phyloP scores from a whole-genome alignment of 2,329 filamentous ascomycete species.

The Cercospora sesami region DNA sequence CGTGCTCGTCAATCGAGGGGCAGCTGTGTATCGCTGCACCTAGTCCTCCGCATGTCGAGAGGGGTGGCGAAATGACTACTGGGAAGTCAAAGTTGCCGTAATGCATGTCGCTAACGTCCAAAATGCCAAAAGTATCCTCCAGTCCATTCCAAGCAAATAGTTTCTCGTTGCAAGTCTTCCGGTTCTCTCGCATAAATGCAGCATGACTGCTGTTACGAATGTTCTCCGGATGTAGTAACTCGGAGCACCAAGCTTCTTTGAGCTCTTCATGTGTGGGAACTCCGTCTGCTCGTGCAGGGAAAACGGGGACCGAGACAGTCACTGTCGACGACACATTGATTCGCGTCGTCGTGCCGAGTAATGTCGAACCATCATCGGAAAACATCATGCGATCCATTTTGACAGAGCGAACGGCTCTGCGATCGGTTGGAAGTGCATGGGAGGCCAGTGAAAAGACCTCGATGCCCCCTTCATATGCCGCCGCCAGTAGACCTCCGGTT shows the following conservation, averaged over 20 bases:
- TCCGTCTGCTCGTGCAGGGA: slow-evolving; percentile 34
- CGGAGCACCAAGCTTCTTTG: slow-evolving; percentile 43
- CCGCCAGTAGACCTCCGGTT: slow-evolving; percentile 76
- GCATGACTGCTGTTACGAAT: slow-evolving; percentile 43
- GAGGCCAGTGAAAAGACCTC: slow-evolving; percentile 76
- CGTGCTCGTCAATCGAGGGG: slow-evolving; percentile 40
- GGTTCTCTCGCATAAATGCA: slow-evolving; percentile 39
- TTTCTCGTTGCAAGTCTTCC: slow-evolving; percentile 36
- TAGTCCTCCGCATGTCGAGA: slow-evolving; percentile 41
- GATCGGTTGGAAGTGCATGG: slow-evolving; percentile 49
- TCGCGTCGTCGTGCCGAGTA: slow-evolving; percentile 41
- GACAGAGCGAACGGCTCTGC: slow-evolving; percentile 39
- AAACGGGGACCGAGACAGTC: slow-evolving; percentile 40
- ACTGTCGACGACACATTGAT: slow-evolving; percentile 41
- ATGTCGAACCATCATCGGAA: slow-evolving; percentile 41
- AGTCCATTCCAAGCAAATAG: slow-evolving; percentile 42
- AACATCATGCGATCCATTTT: slow-evolving; percentile 41
- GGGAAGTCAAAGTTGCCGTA: slow-evolving; percentile 42
- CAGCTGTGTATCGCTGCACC: slow-evolving; percentile 41
- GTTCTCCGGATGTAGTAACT: slow-evolving; percentile 41
- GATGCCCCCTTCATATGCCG: slow-evolving; percentile 81
- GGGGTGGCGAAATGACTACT: slow-evolving; percentile 41
- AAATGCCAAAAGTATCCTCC: slow-evolving; percentile 41
- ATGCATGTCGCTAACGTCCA: slow-evolving; percentile 38
- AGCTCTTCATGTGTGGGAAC: slow-evolving; percentile 40